These are phyloP conservation scores for Sporothrix globosa DNA, from an alignment of 2,329 filamentous ascomycete species.

Conservation along the genomic window DNA sequence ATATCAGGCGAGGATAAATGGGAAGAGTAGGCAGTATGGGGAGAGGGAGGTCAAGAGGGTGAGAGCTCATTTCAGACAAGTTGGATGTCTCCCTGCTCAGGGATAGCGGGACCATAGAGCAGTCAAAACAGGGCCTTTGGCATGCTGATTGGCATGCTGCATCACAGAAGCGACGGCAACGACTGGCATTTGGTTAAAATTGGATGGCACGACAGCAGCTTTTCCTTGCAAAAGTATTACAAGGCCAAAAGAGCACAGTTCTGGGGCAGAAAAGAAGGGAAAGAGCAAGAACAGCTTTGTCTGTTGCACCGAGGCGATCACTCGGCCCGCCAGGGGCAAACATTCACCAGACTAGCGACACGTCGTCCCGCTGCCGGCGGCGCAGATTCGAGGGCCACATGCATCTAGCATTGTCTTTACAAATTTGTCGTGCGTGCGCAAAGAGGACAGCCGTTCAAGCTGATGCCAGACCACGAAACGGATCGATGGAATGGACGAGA, in stretches of 20 bases:
- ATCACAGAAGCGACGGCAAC: conserved; percentile 22
- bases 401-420: background rate
- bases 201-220: background rate
- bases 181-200: conserved; percentile 32
- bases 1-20: background rate
- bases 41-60: background rate
- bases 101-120: conserved; percentile 18
- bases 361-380: conserved; percentile 16
- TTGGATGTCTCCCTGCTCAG: conserved; percentile 27
- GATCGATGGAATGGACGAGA: conserved; percentile 27
- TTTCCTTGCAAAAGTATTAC: background rate
- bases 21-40: background rate
- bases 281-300: conserved; percentile 12
- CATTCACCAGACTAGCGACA: conserved; percentile 22
- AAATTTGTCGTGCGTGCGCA: background rate
- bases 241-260: background rate
- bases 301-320: conserved; percentile 3
- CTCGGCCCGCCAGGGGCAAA: conserved; percentile 4
- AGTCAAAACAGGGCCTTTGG: conserved; percentile 1
- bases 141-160: conserved; percentile 30
- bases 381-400: background rate
- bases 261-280: background rate
- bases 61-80: conserved; percentile 2
- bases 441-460: background rate
- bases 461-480: background rate